Evolutionary conservation across 78 protist species (phyloP).

Genomic region (Planoprotostelium fungivorum): DNA sequence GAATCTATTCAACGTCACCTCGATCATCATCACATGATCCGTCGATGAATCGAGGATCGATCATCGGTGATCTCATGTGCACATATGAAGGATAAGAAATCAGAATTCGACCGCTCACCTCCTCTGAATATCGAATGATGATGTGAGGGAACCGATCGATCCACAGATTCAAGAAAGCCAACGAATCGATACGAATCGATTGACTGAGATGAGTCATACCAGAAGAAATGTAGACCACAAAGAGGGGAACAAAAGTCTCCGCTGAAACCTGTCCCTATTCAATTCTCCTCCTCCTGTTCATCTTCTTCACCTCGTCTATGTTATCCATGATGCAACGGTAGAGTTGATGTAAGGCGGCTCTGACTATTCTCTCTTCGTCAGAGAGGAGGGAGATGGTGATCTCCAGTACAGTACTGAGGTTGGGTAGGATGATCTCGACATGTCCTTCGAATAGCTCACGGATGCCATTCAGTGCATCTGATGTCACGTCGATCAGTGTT

Average conservation of each 20-base stretch:
- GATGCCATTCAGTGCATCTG: background rate
- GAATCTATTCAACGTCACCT: no score
- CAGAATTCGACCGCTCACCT: constrained; percentile 45
- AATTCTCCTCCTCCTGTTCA: background rate
- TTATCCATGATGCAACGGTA: background rate
- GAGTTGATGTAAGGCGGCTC: background rate
- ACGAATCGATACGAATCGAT: constrained; percentile 48
- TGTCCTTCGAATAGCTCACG: background rate
- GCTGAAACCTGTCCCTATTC: background rate
- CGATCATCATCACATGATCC: no score
- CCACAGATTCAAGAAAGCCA: constrained; percentile 40
- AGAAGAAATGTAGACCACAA: constrained; percentile 30
- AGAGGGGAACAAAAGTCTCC: constrained; percentile 38
- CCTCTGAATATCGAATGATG: constrained; percentile 16
- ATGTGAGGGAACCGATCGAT: constrained; percentile 33
- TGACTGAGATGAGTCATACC: constrained; percentile 59
- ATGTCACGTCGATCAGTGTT: no score
- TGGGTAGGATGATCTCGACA: background rate
- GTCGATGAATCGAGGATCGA: no score
- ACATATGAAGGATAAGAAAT: background rate
- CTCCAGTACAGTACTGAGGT: background rate
- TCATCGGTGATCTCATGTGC: background rate
- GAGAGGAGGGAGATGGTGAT: background rate
- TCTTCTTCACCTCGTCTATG: background rate
- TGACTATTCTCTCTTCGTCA: background rate